phyloP scores from a whole-genome alignment of 2,329 filamentous ascomycete species.

The Fusarium marasasianum region DNA sequence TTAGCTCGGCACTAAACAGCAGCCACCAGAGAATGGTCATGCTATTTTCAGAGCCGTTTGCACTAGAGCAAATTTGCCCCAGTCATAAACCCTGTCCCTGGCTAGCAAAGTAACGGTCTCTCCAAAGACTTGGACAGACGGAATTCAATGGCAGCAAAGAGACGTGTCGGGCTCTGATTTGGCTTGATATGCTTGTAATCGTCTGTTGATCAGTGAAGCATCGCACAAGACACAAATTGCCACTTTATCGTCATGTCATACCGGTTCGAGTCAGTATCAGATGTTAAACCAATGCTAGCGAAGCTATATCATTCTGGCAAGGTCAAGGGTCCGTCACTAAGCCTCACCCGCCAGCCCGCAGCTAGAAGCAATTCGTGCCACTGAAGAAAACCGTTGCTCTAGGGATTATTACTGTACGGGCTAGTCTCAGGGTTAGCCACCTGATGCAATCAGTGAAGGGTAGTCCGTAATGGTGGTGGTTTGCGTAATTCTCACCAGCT shows the following conservation, averaged over 20 bases:
- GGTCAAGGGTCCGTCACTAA: not conserved
- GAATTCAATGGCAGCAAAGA: not conserved
- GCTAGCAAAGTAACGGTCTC: not conserved
- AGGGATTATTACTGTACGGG: not conserved
- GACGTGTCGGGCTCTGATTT: not conserved
- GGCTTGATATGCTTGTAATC: not conserved
- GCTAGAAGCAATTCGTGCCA: not conserved
- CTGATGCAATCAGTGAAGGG: not conserved
- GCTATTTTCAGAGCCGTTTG: not conserved
- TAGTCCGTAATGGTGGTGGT: not conserved
- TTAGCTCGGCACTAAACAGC: not conserved
- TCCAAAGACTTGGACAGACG: not conserved
- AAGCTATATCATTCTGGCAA: not conserved
- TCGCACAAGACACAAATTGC: not conserved
- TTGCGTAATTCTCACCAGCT: not conserved
- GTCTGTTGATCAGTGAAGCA: not conserved
- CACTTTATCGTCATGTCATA: not conserved
- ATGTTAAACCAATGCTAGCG: not conserved
- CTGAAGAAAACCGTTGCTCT: not conserved
- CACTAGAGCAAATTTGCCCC: slow-evolving; percentile 1
- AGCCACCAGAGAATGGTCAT: not conserved
- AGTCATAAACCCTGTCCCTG: not conserved
- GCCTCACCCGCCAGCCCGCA: not conserved
- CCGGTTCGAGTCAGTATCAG: not conserved
- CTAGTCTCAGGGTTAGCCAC: not conserved